Conservation (phyloP, 768 basidiomycete genomes). For the Tulasnella sp. region DNA sequence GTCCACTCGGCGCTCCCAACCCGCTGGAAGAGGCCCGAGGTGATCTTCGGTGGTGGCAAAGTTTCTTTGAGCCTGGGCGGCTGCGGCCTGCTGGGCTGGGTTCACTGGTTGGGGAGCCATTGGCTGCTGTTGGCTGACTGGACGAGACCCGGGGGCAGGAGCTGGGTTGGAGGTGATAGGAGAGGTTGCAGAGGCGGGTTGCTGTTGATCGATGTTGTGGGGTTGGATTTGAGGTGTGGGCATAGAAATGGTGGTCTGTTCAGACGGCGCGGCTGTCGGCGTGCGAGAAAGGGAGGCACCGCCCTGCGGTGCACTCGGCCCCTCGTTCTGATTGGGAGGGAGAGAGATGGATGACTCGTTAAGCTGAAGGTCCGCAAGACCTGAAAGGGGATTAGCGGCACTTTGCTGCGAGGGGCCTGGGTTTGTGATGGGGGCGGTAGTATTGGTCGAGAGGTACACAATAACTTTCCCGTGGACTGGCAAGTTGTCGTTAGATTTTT, state of each 20-base stretch:
- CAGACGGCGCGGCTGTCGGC: constrained; percentile 16
- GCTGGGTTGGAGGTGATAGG: not conserved
- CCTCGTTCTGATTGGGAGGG: constrained; percentile 37
- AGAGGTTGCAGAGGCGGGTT: not conserved
- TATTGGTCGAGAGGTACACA: constrained; percentile 90
- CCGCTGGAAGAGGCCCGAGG: constrained; percentile 77
- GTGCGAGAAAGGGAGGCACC: constrained; percentile 7
- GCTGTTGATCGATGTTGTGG: not conserved
- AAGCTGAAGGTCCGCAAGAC: constrained; percentile 19
- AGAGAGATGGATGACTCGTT: constrained; percentile 28
- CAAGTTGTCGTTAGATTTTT: constrained; percentile 98
- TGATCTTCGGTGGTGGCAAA: constrained; percentile 96
- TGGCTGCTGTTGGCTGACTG: constrained; percentile 25
- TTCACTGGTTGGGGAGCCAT: constrained; percentile 21
- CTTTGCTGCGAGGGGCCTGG: constrained; percentile 68
- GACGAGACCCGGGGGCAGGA: constrained; percentile 2
- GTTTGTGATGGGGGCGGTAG: constrained; percentile 74
- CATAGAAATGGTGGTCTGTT: constrained; percentile 14
- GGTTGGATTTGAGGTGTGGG: constrained; percentile 19
- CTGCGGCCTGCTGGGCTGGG: constrained; percentile 29
- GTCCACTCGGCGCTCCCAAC: constrained; percentile 97
- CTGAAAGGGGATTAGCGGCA: constrained; percentile 33
- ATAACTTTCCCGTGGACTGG: constrained; percentile 97
- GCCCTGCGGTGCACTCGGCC: not conserved
- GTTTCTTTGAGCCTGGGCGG: constrained; percentile 53